Base-by-base conservation (phyloP, 1,284 basidiomycete genomes). In the Stygiomarasmius scandens region DNA sequence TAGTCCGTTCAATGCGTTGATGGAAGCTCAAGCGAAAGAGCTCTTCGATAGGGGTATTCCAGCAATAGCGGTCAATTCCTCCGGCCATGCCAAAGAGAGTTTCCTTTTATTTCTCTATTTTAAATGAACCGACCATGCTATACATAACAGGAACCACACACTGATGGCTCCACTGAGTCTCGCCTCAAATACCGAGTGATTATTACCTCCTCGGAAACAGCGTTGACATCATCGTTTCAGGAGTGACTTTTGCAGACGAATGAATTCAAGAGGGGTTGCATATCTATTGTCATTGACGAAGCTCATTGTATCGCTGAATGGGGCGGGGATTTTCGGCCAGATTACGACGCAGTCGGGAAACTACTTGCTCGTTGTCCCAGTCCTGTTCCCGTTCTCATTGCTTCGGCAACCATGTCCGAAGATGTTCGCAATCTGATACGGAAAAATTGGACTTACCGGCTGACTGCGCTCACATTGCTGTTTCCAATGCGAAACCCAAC, bases 401-500 rank as follows among this genome's bases (percentile, higher is more conserved):
- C 52, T 11, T 63, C 62, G 1, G 64, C 64, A 3, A 65, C 64
- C 1, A 50, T 61, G 43, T 60, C 62, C 22, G 14, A 12, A 3
- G 62, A 62, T 29, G 58, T 64, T 2, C 43, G 61, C 10, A 24
- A 32, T 11, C 61, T 62, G 11, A 54, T 62, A 20, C 12, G 19
- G 8, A 19, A 1, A 60, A 57, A 46, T 54, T 65, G 1, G 29
- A 45, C 2, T 22, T 64, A 24, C 48, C 52, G 14, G 19, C 8
- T 8, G 52, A 60, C 24, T 55, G 20, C 16, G 50, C n/a, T 4
- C 50, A 22, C 2, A 55, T 63, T 3, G 36, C 54, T 10, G 52
- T 63, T 2, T 65, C 63, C 2, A 65, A 65, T 41, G 59, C 49
- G 12, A 65, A 65, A 56, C 49, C 8, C 2, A 65, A 63, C 36